These are phyloP conservation scores for Cunninghamia lanceolata DNA, from an alignment of 75 land plant species.

Conservation along the genomic window DNA sequence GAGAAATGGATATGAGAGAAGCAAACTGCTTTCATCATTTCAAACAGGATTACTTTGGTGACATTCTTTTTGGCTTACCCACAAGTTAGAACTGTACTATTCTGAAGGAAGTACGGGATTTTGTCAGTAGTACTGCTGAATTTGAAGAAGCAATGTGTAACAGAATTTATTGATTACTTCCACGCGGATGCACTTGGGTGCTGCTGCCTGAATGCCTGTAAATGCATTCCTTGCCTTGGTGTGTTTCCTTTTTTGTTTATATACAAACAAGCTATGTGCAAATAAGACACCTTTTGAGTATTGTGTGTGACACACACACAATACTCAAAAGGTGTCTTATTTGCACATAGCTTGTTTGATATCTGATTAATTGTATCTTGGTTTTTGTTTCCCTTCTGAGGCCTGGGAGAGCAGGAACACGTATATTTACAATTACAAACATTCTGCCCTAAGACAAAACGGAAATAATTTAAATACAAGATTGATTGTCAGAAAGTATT, in stretches of 20 bases:
- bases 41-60: neutral
- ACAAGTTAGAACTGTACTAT: neutral
- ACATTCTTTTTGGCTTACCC: neutral
- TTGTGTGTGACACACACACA: too few relatives aligned
- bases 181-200: neutral
- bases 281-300: too few relatives aligned
- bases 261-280: too few relatives aligned
- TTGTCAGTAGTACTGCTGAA: neutral
- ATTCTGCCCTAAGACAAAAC: too few relatives aligned
- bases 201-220: neutral
- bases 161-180: neutral
- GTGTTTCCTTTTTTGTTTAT: neutral
- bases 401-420: too few relatives aligned
- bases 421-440: too few relatives aligned
- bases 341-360: too few relatives aligned
- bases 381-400: too few relatives aligned
- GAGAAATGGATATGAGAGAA: neutral
- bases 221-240: neutral
- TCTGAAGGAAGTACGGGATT: neutral
- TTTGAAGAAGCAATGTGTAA: neutral
- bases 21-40: neutral
- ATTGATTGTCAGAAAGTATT: neutral
- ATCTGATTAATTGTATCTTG: too few relatives aligned
- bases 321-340: too few relatives aligned
- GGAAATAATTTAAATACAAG: too few relatives aligned